Conservation (phyloP, 768 basidiomycete genomes). For the Suillus decipiens region DNA sequence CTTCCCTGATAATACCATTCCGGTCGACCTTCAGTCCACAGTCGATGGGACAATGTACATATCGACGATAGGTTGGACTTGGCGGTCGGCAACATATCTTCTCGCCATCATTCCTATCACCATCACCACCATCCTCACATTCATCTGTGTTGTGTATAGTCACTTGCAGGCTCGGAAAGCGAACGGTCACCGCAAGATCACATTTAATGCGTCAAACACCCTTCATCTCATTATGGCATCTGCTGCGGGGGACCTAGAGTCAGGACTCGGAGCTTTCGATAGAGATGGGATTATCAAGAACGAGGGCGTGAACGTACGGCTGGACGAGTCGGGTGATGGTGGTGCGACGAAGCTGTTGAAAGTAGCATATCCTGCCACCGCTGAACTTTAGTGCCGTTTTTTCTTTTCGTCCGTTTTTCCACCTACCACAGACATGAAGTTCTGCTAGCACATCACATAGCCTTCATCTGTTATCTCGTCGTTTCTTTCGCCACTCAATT, state of each 20-base stretch:
- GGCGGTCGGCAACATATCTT: constrained; percentile 3
- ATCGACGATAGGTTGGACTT: constrained; percentile 12
- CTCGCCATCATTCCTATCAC: constrained; percentile 10
- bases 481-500: too few species aligned
- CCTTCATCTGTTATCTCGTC: too few species aligned
- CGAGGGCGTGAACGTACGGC: neutral
- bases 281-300: neutral
- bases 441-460: too few species aligned
- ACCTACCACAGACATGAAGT: too few species aligned
- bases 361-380: too few species aligned
- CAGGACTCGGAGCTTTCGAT: neutral
- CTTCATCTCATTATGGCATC: constrained; percentile 13
- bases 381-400: too few species aligned
- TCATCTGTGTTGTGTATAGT: constrained; percentile 4
- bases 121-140: constrained; percentile 1
- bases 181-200: neutral
- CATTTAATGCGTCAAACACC: constrained; percentile 6
- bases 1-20: neutral
- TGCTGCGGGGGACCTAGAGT: neutral
- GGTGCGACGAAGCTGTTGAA: too few species aligned
- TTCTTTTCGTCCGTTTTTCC: too few species aligned
- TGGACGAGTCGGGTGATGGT: neutral
- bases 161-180: neutral
- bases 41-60: constrained; percentile 10
- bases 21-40: neutral